These are phyloP conservation scores for Gossypium rotundifolium DNA, from an alignment of 345 rosid species.

Conservation along the genomic window DNA sequence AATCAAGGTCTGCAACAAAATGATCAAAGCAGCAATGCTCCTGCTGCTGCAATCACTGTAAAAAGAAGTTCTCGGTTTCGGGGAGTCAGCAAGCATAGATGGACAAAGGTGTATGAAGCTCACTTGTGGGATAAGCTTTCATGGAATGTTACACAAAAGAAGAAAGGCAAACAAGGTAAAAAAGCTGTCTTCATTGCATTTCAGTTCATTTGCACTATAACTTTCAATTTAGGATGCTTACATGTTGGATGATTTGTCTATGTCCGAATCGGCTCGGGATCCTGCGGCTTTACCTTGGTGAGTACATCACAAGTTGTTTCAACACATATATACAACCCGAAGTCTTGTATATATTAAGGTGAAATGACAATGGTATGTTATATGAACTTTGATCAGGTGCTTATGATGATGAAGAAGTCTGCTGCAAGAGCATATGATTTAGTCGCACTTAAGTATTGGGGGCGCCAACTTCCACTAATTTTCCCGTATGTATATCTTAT, in stretches of 20 bases:
- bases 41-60: conserved; percentile 35
- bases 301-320: conserved; percentile 3
- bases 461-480: conserved; percentile 53
- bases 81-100: conserved; percentile 73
- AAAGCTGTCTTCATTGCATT: neutral
- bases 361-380: no score
- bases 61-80: conserved; percentile 69
- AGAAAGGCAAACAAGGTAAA: conserved; percentile 68
- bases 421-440: conserved; percentile 73
- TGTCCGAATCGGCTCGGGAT: conserved; percentile 5
- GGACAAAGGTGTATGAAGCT: conserved; percentile 70
- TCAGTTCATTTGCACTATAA: neutral
- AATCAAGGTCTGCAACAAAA: conserved; percentile 18
- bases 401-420: conserved; percentile 64
- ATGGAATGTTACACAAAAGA: conserved; percentile 61
- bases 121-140: conserved; percentile 68
- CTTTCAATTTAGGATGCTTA: conserved; percentile 4
- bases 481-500: conserved; percentile 27
- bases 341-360: no score
- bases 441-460: conserved; percentile 69
- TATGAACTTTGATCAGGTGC: conserved; percentile 36
- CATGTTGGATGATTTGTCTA: conserved; percentile 1
- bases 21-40: conserved; percentile 18
- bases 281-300: conserved; percentile 58
- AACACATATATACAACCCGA: no score